phyloP scores from a whole-genome alignment of 139 green algal genomes.

The Desmodesmus armatus region DNA sequence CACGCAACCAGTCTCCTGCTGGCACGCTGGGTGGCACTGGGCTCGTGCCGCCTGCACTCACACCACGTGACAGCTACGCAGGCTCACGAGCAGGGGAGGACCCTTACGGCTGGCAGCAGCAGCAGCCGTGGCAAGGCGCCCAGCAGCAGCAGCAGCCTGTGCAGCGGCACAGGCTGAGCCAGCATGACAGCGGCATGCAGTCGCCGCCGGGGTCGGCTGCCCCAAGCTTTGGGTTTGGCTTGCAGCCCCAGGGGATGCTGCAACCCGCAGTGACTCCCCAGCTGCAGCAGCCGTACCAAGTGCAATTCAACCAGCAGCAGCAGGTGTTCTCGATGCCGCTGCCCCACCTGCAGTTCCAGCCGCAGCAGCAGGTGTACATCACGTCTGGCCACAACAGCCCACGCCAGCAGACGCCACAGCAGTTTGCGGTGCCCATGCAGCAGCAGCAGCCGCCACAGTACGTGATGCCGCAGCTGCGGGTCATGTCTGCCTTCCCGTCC shows the following conservation, averaged over 20 bases:
- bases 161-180: not conserved
- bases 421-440: no score
- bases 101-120: conserved; percentile 2
- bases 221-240: no score
- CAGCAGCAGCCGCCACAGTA: not conserved
- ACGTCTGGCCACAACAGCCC: not conserved
- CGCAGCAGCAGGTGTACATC: conserved; percentile 20
- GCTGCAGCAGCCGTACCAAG: no score
- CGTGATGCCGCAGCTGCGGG: not conserved
- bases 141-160: conserved; percentile 16
- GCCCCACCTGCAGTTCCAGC: not conserved
- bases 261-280: no score
- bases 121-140: not conserved
- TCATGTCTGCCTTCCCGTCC: conserved; percentile 24
- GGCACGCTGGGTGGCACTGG: conserved; percentile 10
- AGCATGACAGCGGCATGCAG: conserved; percentile 21
- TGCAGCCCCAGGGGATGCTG: no score
- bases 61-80: not conserved
- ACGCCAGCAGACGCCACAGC: no score
- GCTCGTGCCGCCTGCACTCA: not conserved
- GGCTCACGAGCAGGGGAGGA: not conserved
- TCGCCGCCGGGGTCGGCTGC: no score
- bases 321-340: not conserved
- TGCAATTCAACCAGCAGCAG: conserved; percentile 29
- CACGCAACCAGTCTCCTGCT: not conserved